phyloP scores from a whole-genome alignment of 78 protist genomes.

The Dictyostelium purpureum region DNA sequence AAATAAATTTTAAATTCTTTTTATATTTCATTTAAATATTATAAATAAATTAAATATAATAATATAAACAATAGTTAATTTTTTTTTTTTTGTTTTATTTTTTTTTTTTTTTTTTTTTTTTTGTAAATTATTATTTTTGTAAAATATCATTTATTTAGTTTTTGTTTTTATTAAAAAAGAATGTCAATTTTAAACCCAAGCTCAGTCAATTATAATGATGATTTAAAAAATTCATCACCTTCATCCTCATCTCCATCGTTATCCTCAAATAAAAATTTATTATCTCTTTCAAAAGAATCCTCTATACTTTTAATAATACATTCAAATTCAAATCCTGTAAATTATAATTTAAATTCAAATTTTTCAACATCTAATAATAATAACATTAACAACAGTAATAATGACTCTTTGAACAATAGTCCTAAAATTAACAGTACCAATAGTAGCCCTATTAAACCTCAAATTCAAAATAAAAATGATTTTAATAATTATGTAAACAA shows the following conservation, averaged over 20 bases:
- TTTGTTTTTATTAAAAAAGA: no score
- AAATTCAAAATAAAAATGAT: neutral
- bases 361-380: neutral
- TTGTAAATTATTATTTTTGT: no score
- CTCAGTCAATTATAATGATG: no score
- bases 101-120: neutral
- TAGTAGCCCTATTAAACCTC: neutral
- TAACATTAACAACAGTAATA: neutral
- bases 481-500: neutral
- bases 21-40: neutral
- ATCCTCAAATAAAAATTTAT: neutral
- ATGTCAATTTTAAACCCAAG: no score
- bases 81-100: neutral
- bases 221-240: no score
- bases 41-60: no score
- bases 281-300: constrained; percentile 19
- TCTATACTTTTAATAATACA: neutral
- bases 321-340: neutral
- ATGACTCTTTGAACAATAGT: neutral
- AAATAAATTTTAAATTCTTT: neutral
- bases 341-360: neutral
- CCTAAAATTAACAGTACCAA: neutral
- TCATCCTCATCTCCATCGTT: no score
- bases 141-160: no score
- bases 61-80: neutral